Conservation (phyloP, 2,329 filamentous ascomycete genomes). For the Aspergillus novofumigatus region DNA sequence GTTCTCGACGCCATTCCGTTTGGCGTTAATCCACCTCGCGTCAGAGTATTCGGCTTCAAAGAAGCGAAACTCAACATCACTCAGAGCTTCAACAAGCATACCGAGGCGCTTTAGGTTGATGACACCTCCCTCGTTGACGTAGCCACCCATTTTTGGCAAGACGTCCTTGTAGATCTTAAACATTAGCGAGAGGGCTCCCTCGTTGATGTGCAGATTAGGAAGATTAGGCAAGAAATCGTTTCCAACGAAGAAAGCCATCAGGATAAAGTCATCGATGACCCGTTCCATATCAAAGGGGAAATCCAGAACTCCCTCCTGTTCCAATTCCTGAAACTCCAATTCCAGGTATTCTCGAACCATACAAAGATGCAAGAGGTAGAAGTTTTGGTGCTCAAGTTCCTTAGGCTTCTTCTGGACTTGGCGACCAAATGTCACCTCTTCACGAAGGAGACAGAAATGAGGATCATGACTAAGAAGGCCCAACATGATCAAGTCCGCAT, state of each 20-base stretch:
- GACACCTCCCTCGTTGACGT: slow-evolving; percentile 91
- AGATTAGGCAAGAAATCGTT: slow-evolving; percentile 98
- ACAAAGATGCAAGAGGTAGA: slow-evolving; percentile 94
- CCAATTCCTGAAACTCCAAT: slow-evolving; percentile 90
- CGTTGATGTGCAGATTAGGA: slow-evolving; percentile 95
- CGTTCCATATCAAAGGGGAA: slow-evolving; percentile 91
- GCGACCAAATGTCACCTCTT: slow-evolving; percentile 95
- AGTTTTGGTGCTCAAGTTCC: slow-evolving; percentile 97
- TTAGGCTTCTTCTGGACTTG: slow-evolving; percentile 84
- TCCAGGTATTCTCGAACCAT: slow-evolving; percentile 97
- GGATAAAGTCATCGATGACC: slow-evolving; percentile 97
- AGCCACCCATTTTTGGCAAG: slow-evolving; percentile 80
- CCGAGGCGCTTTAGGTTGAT: slow-evolving; percentile 82
- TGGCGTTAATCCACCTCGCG: slow-evolving; percentile 86
- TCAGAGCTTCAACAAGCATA: slow-evolving; percentile 74
- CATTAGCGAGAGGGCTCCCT: slow-evolving; percentile 94
- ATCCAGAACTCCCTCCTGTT: slow-evolving; percentile 64
- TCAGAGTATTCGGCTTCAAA: slow-evolving; percentile 89
- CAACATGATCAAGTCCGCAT: slow-evolving; percentile 98
- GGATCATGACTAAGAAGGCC: slow-evolving; percentile 95
- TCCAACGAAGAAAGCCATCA: slow-evolving; percentile 99
- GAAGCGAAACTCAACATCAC: slow-evolving; percentile 83
- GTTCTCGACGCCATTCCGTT: slow-evolving; percentile 67
- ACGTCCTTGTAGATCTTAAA: slow-evolving; percentile 94
- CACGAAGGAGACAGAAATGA: slow-evolving; percentile 93